Percentiles rank a stretch among this genome's conserved stretches.
phyloP scores from a whole-genome alignment of 2,329 filamentous ascomycete genomes.

The Paecilomyces niveus region DNA sequence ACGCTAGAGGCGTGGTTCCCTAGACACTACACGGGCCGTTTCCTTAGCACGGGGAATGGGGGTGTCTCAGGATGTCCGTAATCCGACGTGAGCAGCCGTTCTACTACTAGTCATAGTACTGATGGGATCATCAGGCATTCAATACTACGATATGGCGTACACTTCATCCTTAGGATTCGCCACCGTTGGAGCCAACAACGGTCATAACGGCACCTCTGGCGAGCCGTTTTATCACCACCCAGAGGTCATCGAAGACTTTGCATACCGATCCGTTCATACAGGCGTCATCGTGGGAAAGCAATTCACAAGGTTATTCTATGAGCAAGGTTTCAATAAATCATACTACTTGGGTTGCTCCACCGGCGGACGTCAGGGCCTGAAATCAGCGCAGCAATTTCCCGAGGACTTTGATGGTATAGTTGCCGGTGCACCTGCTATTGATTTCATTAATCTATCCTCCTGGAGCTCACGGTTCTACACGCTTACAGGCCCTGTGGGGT shows the following conservation, averaged over 20 bases:
- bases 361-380: conserved; percentile 42
- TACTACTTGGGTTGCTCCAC: conserved; percentile 35
- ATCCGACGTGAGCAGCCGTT: not conserved
- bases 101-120: not conserved
- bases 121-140: conserved; percentile 18
- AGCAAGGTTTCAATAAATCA: not conserved
- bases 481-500: conserved; percentile 30
- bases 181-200: conserved; percentile 37
- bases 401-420: conserved; percentile 35
- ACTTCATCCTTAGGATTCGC: conserved; percentile 31
- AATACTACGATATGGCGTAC: conserved; percentile 33
- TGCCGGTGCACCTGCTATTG: conserved; percentile 38
- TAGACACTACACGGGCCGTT: conserved; percentile 38
- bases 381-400: conserved; percentile 32
- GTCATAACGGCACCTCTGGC: conserved; percentile 37
- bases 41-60: conserved; percentile 44
- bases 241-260: conserved; percentile 37
- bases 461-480: conserved; percentile 39
- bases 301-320: conserved; percentile 34
- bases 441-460: conserved; percentile 36
- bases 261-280: conserved; percentile 12
- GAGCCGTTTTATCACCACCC: conserved; percentile 33
- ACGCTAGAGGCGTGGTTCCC: conserved; percentile 44
- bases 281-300: conserved; percentile 11
- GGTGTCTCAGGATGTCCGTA: conserved; percentile 23